These are phyloP conservation scores for Seminavis robusta DNA, from an alignment of 108 stramenopile genomes.

Conservation along the genomic window DNA sequence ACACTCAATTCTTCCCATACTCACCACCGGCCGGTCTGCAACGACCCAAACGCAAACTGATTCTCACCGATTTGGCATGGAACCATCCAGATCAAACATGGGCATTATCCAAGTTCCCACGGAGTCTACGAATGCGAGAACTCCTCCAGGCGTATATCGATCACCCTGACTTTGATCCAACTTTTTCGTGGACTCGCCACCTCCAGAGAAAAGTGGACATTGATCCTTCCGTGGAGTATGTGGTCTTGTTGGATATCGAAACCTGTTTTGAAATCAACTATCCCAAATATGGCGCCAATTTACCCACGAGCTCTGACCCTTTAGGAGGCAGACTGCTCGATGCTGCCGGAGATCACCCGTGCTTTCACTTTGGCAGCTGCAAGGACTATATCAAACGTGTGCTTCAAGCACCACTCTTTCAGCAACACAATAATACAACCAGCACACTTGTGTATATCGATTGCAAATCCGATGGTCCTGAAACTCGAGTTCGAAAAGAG, in stretches of 20 bases:
- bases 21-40: too few relatives aligned
- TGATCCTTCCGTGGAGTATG: constrained; percentile 13
- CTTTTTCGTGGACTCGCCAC: constrained; percentile 18
- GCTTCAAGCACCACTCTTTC: not conserved
- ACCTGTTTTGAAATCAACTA: constrained; percentile 27
- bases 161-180: constrained; percentile 36
- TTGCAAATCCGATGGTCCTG: too few relatives aligned
- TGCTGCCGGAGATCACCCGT: not conserved
- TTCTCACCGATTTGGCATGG: constrained; percentile 26
- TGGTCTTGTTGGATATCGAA: constrained; percentile 23
- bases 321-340: too few relatives aligned
- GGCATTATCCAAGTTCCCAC: too few relatives aligned
- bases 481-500: too few relatives aligned
- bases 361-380: not conserved
- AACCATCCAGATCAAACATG: constrained; percentile 20
- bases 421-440: not conserved
- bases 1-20: too few relatives aligned
- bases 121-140: constrained; percentile 6
- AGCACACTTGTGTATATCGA: too few relatives aligned
- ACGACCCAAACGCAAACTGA: too few relatives aligned
- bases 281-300: constrained; percentile 17
- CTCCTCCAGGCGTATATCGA: constrained; percentile 15
- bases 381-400: not conserved
- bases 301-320: too few relatives aligned
- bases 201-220: not conserved